Conservation (phyloP, 805 yeast species). For the Metschnikowia colocasiae region DNA sequence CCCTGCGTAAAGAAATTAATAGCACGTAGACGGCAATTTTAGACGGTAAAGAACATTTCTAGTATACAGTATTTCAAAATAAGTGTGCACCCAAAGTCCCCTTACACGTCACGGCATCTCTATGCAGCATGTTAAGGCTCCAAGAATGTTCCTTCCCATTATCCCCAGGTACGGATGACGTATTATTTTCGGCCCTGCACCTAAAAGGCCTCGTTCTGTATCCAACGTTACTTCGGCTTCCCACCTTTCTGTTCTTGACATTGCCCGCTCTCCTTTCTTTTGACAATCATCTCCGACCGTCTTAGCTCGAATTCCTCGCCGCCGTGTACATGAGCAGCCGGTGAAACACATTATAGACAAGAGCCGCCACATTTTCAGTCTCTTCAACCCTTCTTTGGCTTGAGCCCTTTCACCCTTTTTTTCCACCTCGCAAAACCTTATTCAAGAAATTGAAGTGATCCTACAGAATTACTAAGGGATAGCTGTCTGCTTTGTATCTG, state of each 20-base stretch:
- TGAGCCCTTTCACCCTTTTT: constrained; percentile 1
- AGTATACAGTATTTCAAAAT: background rate
- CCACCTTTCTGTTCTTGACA: background rate
- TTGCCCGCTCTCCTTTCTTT: background rate
- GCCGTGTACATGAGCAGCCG: background rate
- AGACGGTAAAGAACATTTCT: constrained; percentile 1
- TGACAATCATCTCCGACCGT: background rate
- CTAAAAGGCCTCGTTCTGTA: constrained; percentile 3
- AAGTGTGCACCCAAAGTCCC: constrained; percentile 1
- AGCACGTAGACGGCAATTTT: constrained; percentile 3
- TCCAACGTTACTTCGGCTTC: constrained; percentile 1
- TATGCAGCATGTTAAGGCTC: constrained; percentile 1
- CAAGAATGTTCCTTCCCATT: constrained; percentile 1
- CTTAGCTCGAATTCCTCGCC: background rate
- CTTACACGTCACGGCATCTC: background rate
- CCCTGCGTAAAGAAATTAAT: constrained; percentile 1
- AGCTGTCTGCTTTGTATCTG: background rate
- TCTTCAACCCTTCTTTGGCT: background rate
- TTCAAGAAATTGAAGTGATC: background rate
- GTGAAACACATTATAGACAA: background rate
- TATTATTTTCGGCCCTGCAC: constrained; percentile 5
- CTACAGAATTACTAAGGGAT: background rate
- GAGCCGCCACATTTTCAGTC: background rate
- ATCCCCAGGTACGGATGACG: constrained; percentile 5
- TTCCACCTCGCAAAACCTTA: constrained; percentile 2